Evolutionary conservation across 2,329 filamentous ascomycete species (phyloP), one percentile per base, ranked within the genome.

Genomic region (Dothiorella sarmentorum): DNA sequence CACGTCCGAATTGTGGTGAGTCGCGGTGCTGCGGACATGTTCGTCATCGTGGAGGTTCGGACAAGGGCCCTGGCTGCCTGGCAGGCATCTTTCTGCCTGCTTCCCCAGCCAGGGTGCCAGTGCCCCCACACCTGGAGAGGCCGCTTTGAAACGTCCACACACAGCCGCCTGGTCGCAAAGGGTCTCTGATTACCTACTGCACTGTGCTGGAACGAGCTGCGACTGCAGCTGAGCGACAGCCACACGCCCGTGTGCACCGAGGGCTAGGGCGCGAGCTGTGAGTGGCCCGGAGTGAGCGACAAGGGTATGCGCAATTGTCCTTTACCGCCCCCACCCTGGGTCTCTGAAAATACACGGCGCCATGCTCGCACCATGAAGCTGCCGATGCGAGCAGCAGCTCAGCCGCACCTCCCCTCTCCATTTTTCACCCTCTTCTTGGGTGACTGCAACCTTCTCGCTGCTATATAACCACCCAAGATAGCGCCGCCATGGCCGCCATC

Each of bases 331-430:
- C 56, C 56, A 58, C 56, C 56, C 56, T n/a, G 22, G 42, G 10
- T 31, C 18, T 52, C 56, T 52, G 56, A 44, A 58, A 58, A 58
- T 58, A 51, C 52, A 43, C 56, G 44, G 55, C 55, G 38, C 42
- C 55, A 45, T 45, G 42, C 45, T 58, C 56, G 56, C 56, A 58
- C 56, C 56, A 58, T 58, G 56, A 37, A 51, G 57, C 57, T 59
- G 29, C 43, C 31, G 47, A 33, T 52, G 33, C 56, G 22, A 27
- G 29, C 42, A 26, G n/a, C 29, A 45, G 26, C 38, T 59, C 57
- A 59, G 57, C 57, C 57, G 57, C 57, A 59, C 47, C 40, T 18
- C 29, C 37, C 49, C 31, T 58, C 31, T 58, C 55, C 42, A 45
- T 38, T 33, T 17, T 49, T 26, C 43, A 49, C 55, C 13, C 38